Conservation (phyloP, 2,329 filamentous ascomycete genomes). For the Monilinia laxa region DNA sequence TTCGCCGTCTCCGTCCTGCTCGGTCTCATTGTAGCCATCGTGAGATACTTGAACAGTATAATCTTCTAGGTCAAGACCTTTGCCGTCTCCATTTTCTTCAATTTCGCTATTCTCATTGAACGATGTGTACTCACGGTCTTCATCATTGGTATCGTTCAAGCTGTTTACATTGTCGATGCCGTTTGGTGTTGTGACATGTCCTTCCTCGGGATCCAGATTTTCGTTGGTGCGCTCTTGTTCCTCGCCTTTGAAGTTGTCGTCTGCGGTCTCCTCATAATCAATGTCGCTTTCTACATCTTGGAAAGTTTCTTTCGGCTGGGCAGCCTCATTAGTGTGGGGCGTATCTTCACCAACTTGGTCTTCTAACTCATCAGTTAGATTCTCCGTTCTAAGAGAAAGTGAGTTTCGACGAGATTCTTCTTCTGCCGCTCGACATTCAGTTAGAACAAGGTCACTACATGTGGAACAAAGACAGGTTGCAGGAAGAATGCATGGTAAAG, state of each 20-base stretch:
- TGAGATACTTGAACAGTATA: background rate
- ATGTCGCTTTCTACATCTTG: slow-evolving; percentile 32
- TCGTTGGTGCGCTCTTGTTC: slow-evolving; percentile 6
- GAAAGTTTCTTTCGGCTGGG: slow-evolving; percentile 1
- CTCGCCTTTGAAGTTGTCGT: background rate
- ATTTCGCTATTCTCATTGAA: slow-evolving; percentile 41
- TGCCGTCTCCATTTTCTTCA: slow-evolving; percentile 33
- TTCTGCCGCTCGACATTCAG: slow-evolving; percentile 32
- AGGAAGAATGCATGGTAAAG: slow-evolving; percentile 34
- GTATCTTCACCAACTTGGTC: slow-evolving; percentile 1
- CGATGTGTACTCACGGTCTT: slow-evolving; percentile 17
- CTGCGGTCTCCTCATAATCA: slow-evolving; percentile 20
- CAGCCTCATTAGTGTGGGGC: background rate
- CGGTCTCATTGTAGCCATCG: slow-evolving; percentile 41
- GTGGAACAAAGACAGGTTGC: slow-evolving; percentile 35
- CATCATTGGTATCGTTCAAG: slow-evolving; percentile 12
- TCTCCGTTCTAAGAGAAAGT: slow-evolving; percentile 25
- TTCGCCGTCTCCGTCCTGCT: slow-evolving; percentile 30
- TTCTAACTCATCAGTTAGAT: background rate
- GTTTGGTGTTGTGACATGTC: background rate
- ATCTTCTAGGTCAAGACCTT: slow-evolving; percentile 5
- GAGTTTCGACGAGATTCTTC: slow-evolving; percentile 34
- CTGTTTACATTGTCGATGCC: slow-evolving; percentile 3
- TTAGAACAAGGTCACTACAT: slow-evolving; percentile 32
- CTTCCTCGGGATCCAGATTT: background rate